These are phyloP conservation scores for Cryptosporidium baileyi DNA, from an alignment of 169 alveolate species.

Conservation along the genomic window DNA sequence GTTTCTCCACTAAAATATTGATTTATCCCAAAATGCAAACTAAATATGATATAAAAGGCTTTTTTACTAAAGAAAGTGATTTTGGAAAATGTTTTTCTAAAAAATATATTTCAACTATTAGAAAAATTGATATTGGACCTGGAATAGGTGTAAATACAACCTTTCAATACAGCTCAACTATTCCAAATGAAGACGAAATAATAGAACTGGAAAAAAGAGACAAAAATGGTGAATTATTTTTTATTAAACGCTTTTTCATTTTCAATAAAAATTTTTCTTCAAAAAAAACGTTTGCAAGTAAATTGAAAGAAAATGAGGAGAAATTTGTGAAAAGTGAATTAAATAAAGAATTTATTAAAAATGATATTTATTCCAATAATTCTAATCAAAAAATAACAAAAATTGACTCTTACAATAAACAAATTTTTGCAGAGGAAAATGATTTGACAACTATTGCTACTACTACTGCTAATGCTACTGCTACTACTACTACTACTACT, in stretches of 20 bases:
- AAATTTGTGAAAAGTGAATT: too few relatives aligned
- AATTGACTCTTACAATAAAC: background rate
- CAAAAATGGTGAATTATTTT: background rate
- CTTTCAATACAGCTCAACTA: background rate
- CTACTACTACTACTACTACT: background rate
- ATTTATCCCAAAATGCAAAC: background rate
- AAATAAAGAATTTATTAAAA: too few relatives aligned
- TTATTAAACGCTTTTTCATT: background rate
- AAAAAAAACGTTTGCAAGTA: too few relatives aligned
- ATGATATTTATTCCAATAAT: too few relatives aligned
- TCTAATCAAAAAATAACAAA: background rate
- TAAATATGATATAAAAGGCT: background rate
- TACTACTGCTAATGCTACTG: too few relatives aligned
- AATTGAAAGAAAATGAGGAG: too few relatives aligned
- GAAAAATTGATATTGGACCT: background rate
- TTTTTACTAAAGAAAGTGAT: background rate
- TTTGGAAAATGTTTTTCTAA: background rate
- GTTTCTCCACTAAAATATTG: background rate
- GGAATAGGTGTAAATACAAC: background rate
- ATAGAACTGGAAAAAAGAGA: conserved; percentile 4
- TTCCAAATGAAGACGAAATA: background rate
- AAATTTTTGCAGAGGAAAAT: background rate
- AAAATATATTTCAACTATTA: background rate
- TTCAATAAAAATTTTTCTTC: too few relatives aligned
- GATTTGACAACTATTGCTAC: too few relatives aligned